phyloP scores from a whole-genome alignment of 805 yeast species.

The Saccharomycopsis olivae region DNA sequence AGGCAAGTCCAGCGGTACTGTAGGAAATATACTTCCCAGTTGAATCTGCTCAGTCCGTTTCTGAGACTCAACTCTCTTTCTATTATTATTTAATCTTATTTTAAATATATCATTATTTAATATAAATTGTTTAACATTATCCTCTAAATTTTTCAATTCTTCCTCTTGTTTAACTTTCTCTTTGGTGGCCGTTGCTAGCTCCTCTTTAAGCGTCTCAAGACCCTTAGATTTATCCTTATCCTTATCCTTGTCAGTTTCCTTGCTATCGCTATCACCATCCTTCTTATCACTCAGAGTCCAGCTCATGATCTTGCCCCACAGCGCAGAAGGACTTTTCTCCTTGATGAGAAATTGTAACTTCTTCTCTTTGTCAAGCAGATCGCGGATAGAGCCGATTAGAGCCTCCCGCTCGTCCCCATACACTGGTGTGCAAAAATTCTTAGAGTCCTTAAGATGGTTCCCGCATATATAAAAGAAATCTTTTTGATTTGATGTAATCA shows the following conservation, averaged over 20 bases:
- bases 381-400: no score
- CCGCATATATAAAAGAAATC: slow-evolving; percentile 47
- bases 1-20: slow-evolving; percentile 9
- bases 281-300: not conserved
- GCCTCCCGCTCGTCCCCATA: slow-evolving; percentile 7
- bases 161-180: not conserved
- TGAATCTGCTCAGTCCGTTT: slow-evolving; percentile 10
- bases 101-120: slow-evolving; percentile 14
- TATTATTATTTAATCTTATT: slow-evolving; percentile 8
- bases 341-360: no score
- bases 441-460: slow-evolving; percentile 35
- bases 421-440: slow-evolving; percentile 17
- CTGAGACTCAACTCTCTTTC: slow-evolving; percentile 9
- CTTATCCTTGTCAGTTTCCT: not conserved
- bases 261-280: not conserved
- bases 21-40: slow-evolving; percentile 11
- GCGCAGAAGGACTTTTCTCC: no score
- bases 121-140: slow-evolving; percentile 5
- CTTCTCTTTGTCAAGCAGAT: no score
- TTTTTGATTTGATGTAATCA: slow-evolving; percentile 26
- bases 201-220: slow-evolving; percentile 5
- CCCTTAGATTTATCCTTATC: slow-evolving; percentile 4
- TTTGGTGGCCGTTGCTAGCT: slow-evolving; percentile 1
- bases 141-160: slow-evolving; percentile 1
- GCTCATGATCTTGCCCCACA: not conserved